Evolutionary conservation across 768 basidiomycete species (phyloP).

Genomic region (Auriscalpium vulgare): DNA sequence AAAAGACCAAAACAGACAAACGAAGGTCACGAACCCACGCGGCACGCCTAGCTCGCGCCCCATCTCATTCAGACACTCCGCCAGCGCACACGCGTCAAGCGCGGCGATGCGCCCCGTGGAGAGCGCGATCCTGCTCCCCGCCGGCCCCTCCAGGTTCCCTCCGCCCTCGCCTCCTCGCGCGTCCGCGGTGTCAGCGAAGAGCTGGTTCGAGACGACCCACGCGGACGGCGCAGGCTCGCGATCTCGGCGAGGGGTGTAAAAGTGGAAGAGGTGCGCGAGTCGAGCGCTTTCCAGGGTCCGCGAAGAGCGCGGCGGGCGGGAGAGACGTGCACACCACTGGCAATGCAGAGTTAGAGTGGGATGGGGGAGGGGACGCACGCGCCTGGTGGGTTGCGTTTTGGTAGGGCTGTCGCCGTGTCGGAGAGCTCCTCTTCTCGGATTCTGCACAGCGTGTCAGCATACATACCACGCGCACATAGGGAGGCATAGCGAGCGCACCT

Average conservation of each 20-base stretch:
- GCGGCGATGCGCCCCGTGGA: no score
- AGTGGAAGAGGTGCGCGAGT: constrained; percentile 81
- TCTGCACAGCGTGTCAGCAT: constrained; percentile 56
- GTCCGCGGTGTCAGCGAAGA: no score
- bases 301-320: constrained; percentile 47
- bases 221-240: constrained; percentile 61
- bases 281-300: constrained; percentile 69
- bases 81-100: no score
- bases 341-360: no score
- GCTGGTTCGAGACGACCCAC: neutral
- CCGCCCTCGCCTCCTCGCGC: no score
- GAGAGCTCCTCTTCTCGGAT: constrained; percentile 86
- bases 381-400: neutral
- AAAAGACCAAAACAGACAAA: no score
- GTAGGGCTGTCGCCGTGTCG: no score
- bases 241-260: constrained; percentile 85
- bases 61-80: no score
- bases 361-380: constrained; percentile 21
- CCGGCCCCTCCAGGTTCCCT: no score
- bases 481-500: neutral
- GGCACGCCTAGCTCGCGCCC: no score
- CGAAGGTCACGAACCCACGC: no score
- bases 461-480: neutral
- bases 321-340: constrained; percentile 36
- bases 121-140: no score